A percentile compares a stretch with the other conserved stretches of the same genome.
phyloP scores from a whole-genome alignment of 371 early-diverging fungal genomes.

The Mucor indicus region DNA sequence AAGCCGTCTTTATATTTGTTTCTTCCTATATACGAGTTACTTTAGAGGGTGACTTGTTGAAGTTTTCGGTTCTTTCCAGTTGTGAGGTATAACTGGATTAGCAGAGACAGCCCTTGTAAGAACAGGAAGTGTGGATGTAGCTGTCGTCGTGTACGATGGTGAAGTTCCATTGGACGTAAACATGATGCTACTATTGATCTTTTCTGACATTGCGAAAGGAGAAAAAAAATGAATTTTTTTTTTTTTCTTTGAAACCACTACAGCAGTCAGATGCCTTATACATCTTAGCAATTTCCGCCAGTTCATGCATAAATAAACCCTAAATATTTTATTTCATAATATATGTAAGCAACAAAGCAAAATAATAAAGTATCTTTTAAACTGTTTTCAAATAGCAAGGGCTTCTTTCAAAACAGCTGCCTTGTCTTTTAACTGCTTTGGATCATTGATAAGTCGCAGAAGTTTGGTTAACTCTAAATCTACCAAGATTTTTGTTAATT shows the following conservation, averaged over 20 bases:
- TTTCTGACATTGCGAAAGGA: neutral
- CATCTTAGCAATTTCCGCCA: no score
- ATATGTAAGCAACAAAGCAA: no score
- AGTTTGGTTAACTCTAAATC: slow-evolving; percentile 94
- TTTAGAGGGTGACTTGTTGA: slow-evolving; percentile 60
- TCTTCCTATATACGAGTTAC: no score
- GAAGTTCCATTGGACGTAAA: neutral
- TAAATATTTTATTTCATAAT: no score
- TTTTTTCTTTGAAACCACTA: no score
- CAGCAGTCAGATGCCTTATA: no score
- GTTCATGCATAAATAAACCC: no score
- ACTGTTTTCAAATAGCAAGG: no score
- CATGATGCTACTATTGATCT: neutral
- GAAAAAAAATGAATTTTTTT: no score
- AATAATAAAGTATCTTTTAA: no score
- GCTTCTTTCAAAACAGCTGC: slow-evolving; percentile 32
- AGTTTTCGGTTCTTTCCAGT: slow-evolving; percentile 37
- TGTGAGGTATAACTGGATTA: no score
- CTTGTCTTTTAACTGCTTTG: slow-evolving; percentile 55
- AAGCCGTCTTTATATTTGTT: no score
- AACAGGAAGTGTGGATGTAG: neutral
- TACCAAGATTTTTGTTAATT: slow-evolving; percentile 97
- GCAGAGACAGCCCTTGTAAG: neutral
- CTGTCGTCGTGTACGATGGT: neutral
- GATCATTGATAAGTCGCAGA: slow-evolving; percentile 78